phyloP scores from a whole-genome alignment of 108 stramenopile genomes.

The Aurantiochytrium sp. region DNA sequence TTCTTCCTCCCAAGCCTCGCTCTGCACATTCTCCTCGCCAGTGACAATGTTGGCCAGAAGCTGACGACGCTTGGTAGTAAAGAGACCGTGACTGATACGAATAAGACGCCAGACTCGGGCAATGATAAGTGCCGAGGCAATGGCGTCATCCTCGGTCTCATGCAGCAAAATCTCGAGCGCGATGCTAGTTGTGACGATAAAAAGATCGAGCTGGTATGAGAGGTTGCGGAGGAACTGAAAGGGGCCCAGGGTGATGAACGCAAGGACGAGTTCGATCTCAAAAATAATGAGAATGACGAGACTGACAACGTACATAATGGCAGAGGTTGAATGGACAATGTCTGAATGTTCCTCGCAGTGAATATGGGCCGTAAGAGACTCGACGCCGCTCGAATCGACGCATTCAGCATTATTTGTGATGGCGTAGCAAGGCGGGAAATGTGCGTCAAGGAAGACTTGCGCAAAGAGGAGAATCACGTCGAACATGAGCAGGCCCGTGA shows the following conservation, averaged over 20 bases:
- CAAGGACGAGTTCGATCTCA: not conserved
- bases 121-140: not conserved
- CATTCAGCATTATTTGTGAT: not conserved
- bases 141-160: not conserved
- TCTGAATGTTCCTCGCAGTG: not conserved
- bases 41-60: not conserved
- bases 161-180: not conserved
- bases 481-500: not conserved
- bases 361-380: not conserved
- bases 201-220: not conserved
- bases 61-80: not conserved
- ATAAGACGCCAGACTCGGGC: slow-evolving; percentile 6
- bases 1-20: not conserved
- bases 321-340: not conserved
- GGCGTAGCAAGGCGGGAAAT: not conserved
- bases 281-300: not conserved
- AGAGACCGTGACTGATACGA: slow-evolving; percentile 8
- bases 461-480: not conserved
- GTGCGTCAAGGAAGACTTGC: not conserved
- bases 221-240: not conserved
- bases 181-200: not conserved
- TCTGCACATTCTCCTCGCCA: not conserved
- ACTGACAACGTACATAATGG: not conserved
- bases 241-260: not conserved
- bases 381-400: not conserved